A percentile compares a stretch with the other conserved stretches of the same genome.
Conservation (phyloP, 306 rosid species). For the Vigna unguiculata region DNA sequence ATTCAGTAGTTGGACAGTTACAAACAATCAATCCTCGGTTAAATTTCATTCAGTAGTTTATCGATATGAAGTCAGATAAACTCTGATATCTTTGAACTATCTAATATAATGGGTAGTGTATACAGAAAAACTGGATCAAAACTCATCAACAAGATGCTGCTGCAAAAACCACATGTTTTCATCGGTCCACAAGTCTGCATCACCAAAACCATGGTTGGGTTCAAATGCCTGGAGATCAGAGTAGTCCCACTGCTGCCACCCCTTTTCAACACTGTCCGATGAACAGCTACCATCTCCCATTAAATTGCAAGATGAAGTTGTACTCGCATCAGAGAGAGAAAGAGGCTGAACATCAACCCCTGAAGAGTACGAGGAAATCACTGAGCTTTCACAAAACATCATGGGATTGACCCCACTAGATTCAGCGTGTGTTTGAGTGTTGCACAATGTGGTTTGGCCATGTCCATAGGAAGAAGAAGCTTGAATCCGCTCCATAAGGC, state of each 20-base stretch:
- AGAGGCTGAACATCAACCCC: slow-evolving; percentile 38
- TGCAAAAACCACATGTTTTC: slow-evolving; percentile 76
- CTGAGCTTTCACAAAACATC: slow-evolving; percentile 4
- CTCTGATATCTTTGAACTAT: slow-evolving; percentile 5
- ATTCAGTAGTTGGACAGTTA: slow-evolving; percentile 2
- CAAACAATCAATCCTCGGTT: slow-evolving; percentile 1
- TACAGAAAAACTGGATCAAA: neutral
- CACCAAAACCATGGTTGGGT: slow-evolving; percentile 39
- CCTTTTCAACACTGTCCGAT: slow-evolving; percentile 17
- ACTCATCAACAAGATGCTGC: slow-evolving; percentile 50
- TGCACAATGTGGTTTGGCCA: neutral
- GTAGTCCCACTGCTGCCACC: slow-evolving; percentile 8
- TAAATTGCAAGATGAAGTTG: slow-evolving; percentile 28
- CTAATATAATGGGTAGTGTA: slow-evolving; percentile 19
- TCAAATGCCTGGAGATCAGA: slow-evolving; percentile 38
- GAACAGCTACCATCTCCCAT: slow-evolving; percentile 6
- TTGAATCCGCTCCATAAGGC: slow-evolving; percentile 74
- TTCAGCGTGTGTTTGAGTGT: neutral
- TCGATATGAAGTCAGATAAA: neutral
- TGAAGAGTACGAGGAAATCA: slow-evolving; percentile 42
- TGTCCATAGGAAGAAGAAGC: slow-evolving; percentile 25
- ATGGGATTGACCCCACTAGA: slow-evolving; percentile 26
- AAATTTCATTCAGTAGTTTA: neutral
- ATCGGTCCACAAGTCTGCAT: slow-evolving; percentile 71
- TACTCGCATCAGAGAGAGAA: slow-evolving; percentile 45